A percentile compares a stretch with the other conserved stretches of the same genome.
Conservation (phyloP, 2,329 filamentous ascomycete species). For the Beauveria varroae region DNA sequence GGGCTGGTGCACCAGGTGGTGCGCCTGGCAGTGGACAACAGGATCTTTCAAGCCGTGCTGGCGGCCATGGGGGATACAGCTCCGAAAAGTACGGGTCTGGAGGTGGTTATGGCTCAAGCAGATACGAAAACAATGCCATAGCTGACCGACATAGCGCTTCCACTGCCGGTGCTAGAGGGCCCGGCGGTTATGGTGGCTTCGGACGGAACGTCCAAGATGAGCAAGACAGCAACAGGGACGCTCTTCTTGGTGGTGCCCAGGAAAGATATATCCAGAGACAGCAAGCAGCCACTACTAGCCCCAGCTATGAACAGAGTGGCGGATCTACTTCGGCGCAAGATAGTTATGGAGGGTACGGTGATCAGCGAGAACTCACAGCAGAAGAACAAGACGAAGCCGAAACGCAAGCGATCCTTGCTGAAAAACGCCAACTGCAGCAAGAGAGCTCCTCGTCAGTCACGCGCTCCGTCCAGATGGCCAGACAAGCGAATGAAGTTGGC, state of each 20-base stretch:
- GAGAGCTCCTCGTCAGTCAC: slow-evolving; percentile 48
- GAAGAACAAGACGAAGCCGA: slow-evolving; percentile 71
- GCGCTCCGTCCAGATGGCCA: slow-evolving; percentile 33
- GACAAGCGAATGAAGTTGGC: slow-evolving; percentile 48
- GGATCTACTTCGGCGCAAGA: slow-evolving; percentile 15
- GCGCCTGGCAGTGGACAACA: slow-evolving; percentile 12
- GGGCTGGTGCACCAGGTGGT: slow-evolving; percentile 17
- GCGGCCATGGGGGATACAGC: slow-evolving; percentile 38
- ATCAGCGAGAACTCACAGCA: slow-evolving; percentile 70
- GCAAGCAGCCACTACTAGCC: slow-evolving; percentile 16
- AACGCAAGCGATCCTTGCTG: slow-evolving; percentile 49
- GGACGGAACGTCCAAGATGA: slow-evolving; percentile 36
- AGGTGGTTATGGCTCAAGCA: slow-evolving; percentile 44
- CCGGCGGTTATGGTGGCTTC: slow-evolving; percentile 55
- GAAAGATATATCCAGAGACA: slow-evolving; percentile 39
- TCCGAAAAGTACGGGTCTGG: slow-evolving; percentile 44
- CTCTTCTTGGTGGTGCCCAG: slow-evolving; percentile 53
- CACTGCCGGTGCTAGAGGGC: slow-evolving; percentile 31
- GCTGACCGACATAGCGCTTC: slow-evolving; percentile 22
- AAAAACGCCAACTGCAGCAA: slow-evolving; percentile 63
- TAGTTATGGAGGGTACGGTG: slow-evolving; percentile 50
- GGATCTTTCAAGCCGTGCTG: slow-evolving; percentile 14
- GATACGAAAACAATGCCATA: slow-evolving; percentile 37
- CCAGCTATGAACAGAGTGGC: slow-evolving; percentile 11
- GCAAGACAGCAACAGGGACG: slow-evolving; percentile 50